Conservation (phyloP, 208 protist genomes). For the Trypanosoma brucei region DNA sequence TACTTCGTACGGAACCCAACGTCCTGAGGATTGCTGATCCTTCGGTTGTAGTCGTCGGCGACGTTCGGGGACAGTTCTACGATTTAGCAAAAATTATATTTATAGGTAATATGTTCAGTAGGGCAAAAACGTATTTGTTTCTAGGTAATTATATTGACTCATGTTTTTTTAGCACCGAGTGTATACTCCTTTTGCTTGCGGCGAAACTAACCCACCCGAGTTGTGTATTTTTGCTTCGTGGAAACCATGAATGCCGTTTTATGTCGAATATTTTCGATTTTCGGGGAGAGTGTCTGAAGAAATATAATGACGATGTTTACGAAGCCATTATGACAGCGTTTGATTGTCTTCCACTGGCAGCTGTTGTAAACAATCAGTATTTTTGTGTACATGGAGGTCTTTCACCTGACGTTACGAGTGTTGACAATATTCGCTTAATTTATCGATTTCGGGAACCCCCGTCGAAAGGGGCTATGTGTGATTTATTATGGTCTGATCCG, state of each 20-base stretch:
- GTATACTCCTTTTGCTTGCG: conserved; percentile 94
- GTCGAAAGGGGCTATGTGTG: conserved; percentile 97
- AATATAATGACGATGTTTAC: conserved; percentile 81
- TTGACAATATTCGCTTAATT: conserved; percentile 93
- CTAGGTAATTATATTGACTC: conserved; percentile 98
- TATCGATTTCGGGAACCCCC: conserved; percentile 97
- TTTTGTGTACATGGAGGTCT: conserved; percentile 99
- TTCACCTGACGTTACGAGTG: conserved; percentile 91
- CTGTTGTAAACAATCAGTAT: conserved; percentile 97
- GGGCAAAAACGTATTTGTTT: conserved; percentile 95
- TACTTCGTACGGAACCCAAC: conserved; percentile 62
- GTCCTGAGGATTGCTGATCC: conserved; percentile 34
- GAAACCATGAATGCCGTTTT: conserved; percentile 87
- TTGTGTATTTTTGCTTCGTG: conserved; percentile 89
- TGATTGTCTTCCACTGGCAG: conserved; percentile 97
- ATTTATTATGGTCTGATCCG: conserved; percentile 99
- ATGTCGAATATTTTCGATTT: conserved; percentile 91
- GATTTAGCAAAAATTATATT: conserved; percentile 84
- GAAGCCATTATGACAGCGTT: conserved; percentile 70
- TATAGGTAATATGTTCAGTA: conserved; percentile 47
- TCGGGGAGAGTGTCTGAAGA: conserved; percentile 90
- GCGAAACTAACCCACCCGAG: conserved; percentile 92
- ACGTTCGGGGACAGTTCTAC: conserved; percentile 93
- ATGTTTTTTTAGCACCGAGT: conserved; percentile 96
- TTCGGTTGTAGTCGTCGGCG: conserved; percentile 88